Evolutionary conservation across 1,284 basidiomycete genomes (phyloP).

Genomic region (Cutaneotrichosporon cyanovorans): DNA sequence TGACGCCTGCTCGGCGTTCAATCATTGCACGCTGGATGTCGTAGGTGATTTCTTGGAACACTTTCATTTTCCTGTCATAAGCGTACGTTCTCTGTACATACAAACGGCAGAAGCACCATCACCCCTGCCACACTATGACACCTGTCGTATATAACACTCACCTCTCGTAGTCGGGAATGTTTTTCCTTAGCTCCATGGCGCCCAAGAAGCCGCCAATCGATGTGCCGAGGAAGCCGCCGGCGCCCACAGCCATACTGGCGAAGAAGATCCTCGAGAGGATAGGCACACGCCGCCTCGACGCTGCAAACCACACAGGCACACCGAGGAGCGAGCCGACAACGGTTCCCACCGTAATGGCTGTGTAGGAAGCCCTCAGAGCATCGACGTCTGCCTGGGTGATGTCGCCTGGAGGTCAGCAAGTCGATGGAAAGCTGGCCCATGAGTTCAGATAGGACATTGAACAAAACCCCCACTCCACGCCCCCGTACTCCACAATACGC

Average conservation of each 20-base stretch:
- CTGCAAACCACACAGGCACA: conserved; percentile 19
- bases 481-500: too few species aligned
- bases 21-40: conserved; percentile 19
- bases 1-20: conserved; percentile 11
- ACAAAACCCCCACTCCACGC: too few species aligned
- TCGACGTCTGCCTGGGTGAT: conserved; percentile 32
- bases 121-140: too few species aligned
- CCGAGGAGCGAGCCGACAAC: conserved; percentile 17
- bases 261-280: conserved; percentile 2
- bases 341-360: conserved; percentile 20
- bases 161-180: conserved; percentile 32
- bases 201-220: conserved; percentile 28
- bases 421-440: too few species aligned
- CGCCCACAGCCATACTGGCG: conserved; percentile 4
- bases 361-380: conserved; percentile 26
- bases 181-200: conserved; percentile 25
- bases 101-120: too few species aligned
- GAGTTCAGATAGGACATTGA: too few species aligned
- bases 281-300: conserved; percentile 1
- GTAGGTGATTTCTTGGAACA: conserved; percentile 32
- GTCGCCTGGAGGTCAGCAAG: conserved; percentile 22
- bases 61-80: conserved; percentile 28
- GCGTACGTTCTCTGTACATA: neutral
- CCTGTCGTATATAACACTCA: conserved; percentile 20
- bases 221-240: conserved; percentile 29